Evolutionary conservation across 106 monocot species (phyloP), one percentile per base, ranked within the genome.

Genomic region (Dioscorea zingiberensis): DNA sequence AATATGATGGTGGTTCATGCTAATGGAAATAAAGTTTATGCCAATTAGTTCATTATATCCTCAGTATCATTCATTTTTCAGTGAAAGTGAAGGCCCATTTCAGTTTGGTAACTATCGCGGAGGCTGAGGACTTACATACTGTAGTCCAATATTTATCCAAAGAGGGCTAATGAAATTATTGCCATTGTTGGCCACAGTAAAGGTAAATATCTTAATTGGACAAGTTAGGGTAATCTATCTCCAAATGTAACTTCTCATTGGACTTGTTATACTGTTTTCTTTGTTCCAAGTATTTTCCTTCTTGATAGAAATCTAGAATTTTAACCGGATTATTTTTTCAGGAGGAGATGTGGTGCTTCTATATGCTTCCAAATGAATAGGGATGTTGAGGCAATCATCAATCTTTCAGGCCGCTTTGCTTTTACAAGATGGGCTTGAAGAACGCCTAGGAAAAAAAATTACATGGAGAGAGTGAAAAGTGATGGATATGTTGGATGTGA

Each of bases 401-500:
- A 76, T 62, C n/a, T 84, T 23, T 79, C 75, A 53, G 80, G 76
- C 18, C 68, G 80, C 19, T 84, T 84, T 69, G 26, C 67, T 47
- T n/a, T 61, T 80, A 44, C 27, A 69, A 53, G 21, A 71, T 54
- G 84, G 84, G 21, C 72, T 84, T 48, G 69, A 60, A 64, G 76
- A 75, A 46, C 66, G 83, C 7, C 10, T 84, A 47, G 80, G 80
- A 8, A 68, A 73, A n/a, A n/a, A 64, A 60, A 84, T 53, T 84
- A 47, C 63, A 67, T 84, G 75, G 59, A 79, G 55, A 79, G 25
- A 54, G 75, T 84, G 9, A 55, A 28, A 21, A 60, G 61, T 45
- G 47, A 73, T 58, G 69, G 79, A 14, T 80, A 68, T 62, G 78
- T 94, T 68, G 87, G n/a, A 94, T 63, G 73, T 94, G 30, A 90